Conservation (phyloP, 148 eudicot species). For the Cornus kousa region DNA sequence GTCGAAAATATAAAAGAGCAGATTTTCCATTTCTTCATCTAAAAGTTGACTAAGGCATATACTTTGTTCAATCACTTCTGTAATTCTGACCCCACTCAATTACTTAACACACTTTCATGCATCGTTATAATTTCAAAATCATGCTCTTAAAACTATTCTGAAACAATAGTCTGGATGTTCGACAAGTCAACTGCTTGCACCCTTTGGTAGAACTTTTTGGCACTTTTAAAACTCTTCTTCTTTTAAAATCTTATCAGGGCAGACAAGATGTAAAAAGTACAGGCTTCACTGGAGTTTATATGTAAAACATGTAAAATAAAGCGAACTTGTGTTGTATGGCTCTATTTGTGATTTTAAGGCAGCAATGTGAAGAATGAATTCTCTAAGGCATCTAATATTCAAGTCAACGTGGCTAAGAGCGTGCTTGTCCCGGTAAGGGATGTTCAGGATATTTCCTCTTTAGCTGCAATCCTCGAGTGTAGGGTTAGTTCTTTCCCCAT, state of each 20-base stretch:
- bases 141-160: background rate
- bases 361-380: constrained; percentile 5
- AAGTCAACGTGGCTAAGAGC: too few relatives aligned
- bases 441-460: too few relatives aligned
- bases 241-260: background rate
- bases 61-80: background rate
- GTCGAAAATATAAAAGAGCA: background rate
- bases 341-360: background rate
- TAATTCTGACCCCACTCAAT: background rate
- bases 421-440: too few relatives aligned
- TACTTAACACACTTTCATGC: background rate
- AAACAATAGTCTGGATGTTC: too few relatives aligned
- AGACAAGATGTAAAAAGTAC: background rate
- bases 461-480: too few relatives aligned
- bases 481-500: too few relatives aligned
- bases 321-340: background rate
- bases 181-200: background rate
- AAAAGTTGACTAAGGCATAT: background rate
- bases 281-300: background rate
- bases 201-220: background rate
- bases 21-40: background rate
- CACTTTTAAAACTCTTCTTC: background rate
- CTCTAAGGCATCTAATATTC: background rate
- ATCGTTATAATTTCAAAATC: background rate
- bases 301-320: background rate